Evolutionary conservation across 2,329 filamentous ascomycete species (phyloP).

Genomic region (Neofusicoccum umdonicola): DNA sequence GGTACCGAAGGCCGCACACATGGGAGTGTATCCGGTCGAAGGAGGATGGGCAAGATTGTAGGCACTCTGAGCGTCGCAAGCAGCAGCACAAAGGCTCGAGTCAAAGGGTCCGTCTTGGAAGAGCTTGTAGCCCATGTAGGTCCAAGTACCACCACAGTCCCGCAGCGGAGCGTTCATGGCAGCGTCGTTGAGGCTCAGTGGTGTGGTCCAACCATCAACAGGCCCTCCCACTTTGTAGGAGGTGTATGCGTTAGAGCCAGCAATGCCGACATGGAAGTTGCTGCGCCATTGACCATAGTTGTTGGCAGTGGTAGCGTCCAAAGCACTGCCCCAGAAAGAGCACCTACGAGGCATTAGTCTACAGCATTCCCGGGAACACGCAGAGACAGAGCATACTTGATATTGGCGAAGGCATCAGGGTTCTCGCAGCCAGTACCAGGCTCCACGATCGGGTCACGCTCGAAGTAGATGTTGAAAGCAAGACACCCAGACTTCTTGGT

Average conservation of each 20-base stretch:
- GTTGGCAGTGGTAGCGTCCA: constrained; percentile 24
- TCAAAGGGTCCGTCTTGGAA: constrained; percentile 30
- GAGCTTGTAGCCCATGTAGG: constrained; percentile 26
- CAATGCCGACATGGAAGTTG: constrained; percentile 23
- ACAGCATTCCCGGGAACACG: no score
- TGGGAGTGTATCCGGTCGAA: not conserved
- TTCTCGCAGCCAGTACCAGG: constrained; percentile 19
- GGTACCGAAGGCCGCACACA: constrained; percentile 34
- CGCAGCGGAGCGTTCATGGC: constrained; percentile 30
- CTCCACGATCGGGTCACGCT: constrained; percentile 20
- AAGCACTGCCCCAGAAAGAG: constrained; percentile 25
- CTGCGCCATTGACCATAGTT: constrained; percentile 27
- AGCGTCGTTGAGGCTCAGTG: constrained; percentile 21
- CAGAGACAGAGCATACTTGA: constrained; percentile 26
- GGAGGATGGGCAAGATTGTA: constrained; percentile 6
- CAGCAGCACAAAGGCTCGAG: constrained; percentile 28
- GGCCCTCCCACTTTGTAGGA: not conserved
- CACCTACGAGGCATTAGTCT: no score
- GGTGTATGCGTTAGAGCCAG: constrained; percentile 23
- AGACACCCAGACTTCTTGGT: constrained; percentile 18
- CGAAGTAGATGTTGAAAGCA: constrained; percentile 26
- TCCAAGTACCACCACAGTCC: constrained; percentile 19
- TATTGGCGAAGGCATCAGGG: constrained; percentile 21
- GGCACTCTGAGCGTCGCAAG: constrained; percentile 21
- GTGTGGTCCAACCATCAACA: constrained; percentile 13